Conservation (phyloP, 345 rosid species). For the Citrus hindsii region DNA sequence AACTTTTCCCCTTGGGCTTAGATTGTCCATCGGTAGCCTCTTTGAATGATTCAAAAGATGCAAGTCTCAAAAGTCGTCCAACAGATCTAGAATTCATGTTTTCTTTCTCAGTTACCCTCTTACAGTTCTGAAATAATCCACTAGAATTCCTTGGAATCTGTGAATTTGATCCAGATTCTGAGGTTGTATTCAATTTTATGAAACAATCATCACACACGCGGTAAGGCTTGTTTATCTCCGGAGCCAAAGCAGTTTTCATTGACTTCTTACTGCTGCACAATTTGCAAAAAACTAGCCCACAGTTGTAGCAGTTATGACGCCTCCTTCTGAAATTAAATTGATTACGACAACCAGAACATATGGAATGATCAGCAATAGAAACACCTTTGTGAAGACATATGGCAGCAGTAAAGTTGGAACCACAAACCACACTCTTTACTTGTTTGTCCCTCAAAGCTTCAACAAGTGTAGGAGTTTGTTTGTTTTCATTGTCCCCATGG, state of each 20-base stretch:
- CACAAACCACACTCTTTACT: conserved; percentile 53
- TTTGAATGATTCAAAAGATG: conserved; percentile 47
- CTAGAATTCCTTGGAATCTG: conserved; percentile 33
- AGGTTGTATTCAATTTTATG: conserved; percentile 40
- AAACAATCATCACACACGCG: conserved; percentile 67
- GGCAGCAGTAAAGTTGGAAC: conserved; percentile 53
- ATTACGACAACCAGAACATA: conserved; percentile 47
- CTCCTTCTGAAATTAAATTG: conserved; percentile 56
- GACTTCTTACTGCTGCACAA: conserved; percentile 57
- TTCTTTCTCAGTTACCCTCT: conserved; percentile 35
- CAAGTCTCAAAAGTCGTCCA: conserved; percentile 34
- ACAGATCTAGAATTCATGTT: conserved; percentile 22
- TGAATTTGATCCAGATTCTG: conserved; percentile 25
- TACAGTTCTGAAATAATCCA: conserved; percentile 35
- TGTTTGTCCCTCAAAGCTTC: conserved; percentile 57
- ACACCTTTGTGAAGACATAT: conserved; percentile 56
- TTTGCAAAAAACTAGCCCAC: conserved; percentile 58
- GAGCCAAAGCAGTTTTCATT: conserved; percentile 67
- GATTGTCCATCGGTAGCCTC: conserved; percentile 31
- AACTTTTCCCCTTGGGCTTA: conserved; percentile 44
- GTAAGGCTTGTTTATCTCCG: conserved; percentile 48
- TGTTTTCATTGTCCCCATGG: conserved; percentile 47
- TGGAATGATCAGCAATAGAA: conserved; percentile 41
- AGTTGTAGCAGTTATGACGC: conserved; percentile 71
- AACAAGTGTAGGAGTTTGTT: conserved; percentile 46